phyloP scores from a whole-genome alignment of 164 flowering plant species.

The Magnolia changhungtana region DNA sequence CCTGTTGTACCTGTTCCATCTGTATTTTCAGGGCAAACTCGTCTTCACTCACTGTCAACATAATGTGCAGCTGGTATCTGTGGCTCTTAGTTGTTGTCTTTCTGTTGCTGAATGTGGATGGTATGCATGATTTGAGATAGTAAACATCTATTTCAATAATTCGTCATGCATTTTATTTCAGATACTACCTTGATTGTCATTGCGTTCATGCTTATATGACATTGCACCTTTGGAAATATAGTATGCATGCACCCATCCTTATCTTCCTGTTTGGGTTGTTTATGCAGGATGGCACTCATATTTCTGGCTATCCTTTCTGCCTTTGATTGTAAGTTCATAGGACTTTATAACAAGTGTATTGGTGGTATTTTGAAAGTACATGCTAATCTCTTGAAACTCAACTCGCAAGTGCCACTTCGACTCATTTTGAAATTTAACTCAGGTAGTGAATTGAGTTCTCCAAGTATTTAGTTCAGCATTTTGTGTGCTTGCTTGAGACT shows the following conservation, averaged over 20 bases:
- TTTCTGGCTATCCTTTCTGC: constrained; percentile 87
- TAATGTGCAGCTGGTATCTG: constrained; percentile 80
- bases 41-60: neutral
- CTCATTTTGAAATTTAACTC: too few species aligned
- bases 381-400: too few species aligned
- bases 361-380: too few species aligned
- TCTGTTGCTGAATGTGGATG: constrained; percentile 71
- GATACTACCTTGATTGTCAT: neutral
- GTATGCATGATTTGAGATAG: constrained; percentile 30
- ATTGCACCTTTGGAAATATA: neutral
- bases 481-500: too few species aligned
- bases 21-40: neutral
- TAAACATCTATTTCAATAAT: neutral
- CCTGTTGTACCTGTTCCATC: neutral
- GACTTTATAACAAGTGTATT: neutral
- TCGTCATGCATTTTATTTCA: neutral
- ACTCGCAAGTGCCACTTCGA: too few species aligned
- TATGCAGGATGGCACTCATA: constrained; percentile 90
- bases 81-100: constrained; percentile 84
- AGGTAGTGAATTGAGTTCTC: too few species aligned
- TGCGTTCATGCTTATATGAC: neutral
- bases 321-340: constrained; percentile 55
- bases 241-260: neutral
- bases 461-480: too few species aligned
- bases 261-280: neutral